A percentile compares a stretch with the other conserved stretches of the same genome.
These are phyloP conservation scores for Phytophthora sansomeana DNA, from an alignment of 352 stramenopile genomes.

Conservation along the genomic window DNA sequence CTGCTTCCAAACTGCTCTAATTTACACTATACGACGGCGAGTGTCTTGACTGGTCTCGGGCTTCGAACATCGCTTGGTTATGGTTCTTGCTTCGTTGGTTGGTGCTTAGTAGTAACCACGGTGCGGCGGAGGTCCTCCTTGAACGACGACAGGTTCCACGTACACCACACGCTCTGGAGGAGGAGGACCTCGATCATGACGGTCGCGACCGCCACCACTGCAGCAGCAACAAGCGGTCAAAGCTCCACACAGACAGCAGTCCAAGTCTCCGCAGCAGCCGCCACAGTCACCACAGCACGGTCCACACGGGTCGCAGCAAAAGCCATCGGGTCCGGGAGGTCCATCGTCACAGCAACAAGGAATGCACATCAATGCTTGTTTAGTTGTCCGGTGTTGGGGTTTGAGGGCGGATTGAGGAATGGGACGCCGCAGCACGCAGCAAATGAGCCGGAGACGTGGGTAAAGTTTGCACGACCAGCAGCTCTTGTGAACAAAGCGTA, in stretches of 20 bases:
- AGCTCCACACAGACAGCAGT: slow-evolving; percentile 37
- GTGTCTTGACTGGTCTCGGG: background rate
- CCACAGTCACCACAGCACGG: slow-evolving; percentile 19
- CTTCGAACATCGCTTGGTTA: background rate
- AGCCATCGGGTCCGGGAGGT: slow-evolving; percentile 14
- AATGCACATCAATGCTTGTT: slow-evolving; percentile 22
- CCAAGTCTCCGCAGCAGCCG: slow-evolving; percentile 31
- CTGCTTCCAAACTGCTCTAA: slow-evolving; percentile 9
- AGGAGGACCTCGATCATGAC: slow-evolving; percentile 21
- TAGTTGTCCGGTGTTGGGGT: slow-evolving; percentile 8
- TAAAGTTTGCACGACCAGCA: background rate
- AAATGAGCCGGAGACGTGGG: slow-evolving; percentile 20
- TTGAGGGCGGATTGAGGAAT: slow-evolving; percentile 26
- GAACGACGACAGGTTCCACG: slow-evolving; percentile 36
- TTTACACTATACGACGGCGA: slow-evolving; percentile 7
- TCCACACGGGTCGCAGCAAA: slow-evolving; percentile 25
- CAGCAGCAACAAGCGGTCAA: slow-evolving; percentile 35
- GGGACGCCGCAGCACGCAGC: background rate
- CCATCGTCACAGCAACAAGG: slow-evolving; percentile 34
- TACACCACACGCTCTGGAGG: slow-evolving; percentile 34
- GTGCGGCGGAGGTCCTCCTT: slow-evolving; percentile 26
- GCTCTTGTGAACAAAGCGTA: background rate
- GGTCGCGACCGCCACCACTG: slow-evolving; percentile 11
- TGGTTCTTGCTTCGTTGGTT: background rate
- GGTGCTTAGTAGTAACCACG: slow-evolving; percentile 28